Evolutionary conservation across 768 basidiomycete species (phyloP).

Genomic region (Hortiboletus flavorubellus): DNA sequence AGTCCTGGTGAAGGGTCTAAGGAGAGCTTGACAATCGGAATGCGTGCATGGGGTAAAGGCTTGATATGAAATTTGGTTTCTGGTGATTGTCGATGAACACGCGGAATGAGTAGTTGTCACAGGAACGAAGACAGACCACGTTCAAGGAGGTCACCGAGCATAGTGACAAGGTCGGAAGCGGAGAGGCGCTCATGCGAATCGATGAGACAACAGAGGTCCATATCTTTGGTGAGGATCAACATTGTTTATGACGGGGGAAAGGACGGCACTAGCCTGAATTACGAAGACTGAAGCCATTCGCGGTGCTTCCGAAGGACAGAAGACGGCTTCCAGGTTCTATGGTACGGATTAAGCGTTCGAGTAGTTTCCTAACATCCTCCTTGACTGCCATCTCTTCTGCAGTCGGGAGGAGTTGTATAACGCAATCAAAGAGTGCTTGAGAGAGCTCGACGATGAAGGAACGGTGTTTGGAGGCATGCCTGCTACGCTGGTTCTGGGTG

Average conservation of each 20-base stretch:
- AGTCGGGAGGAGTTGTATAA: constrained; percentile 87
- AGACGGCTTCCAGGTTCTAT: constrained; percentile 91
- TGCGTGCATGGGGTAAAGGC: constrained; percentile 91
- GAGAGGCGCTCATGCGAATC: constrained; percentile 78
- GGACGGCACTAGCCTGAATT: constrained; percentile 70
- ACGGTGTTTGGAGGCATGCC: constrained; percentile 49
- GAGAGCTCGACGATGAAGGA: constrained; percentile 76
- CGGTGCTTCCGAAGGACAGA: constrained; percentile 93
- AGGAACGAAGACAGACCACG: constrained; percentile 58
- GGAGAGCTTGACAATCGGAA: constrained; percentile 97
- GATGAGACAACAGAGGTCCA: constrained; percentile 97
- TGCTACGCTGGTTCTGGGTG: constrained; percentile 35
- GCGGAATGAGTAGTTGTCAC: constrained; percentile 1
- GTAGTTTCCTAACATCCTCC: constrained; percentile 91
- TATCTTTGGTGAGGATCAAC: constrained; percentile 55
- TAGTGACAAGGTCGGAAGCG: constrained; percentile 88
- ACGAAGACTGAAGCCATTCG: constrained; percentile 94
- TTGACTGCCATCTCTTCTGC: constrained; percentile 89
- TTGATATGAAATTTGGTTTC: constrained; percentile 98
- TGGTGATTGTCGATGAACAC: constrained; percentile 30
- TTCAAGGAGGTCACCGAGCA: constrained; percentile 90
- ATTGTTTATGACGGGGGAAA: not conserved
- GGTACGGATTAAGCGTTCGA: constrained; percentile 92
- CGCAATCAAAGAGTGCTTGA: constrained; percentile 89
- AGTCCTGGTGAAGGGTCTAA: constrained; percentile 81